phyloP scores from a whole-genome alignment of 345 rosid genomes.

The Excoecaria agallocha region DNA sequence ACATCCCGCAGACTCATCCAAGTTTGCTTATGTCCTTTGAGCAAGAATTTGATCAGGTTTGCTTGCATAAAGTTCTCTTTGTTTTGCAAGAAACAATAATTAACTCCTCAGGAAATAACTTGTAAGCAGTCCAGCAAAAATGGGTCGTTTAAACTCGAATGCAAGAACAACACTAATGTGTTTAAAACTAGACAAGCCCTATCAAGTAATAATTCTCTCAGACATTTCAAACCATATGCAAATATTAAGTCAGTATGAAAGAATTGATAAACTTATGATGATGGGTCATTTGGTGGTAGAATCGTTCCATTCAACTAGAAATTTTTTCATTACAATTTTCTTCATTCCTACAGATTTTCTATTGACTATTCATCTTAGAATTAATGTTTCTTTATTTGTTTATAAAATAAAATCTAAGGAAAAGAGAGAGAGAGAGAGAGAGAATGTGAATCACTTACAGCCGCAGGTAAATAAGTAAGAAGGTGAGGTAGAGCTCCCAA shows the following conservation, averaged over 20 bases:
- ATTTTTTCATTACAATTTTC: not conserved
- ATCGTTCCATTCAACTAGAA: not conserved
- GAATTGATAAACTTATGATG: not conserved
- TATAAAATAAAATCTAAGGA: conserved; percentile 5
- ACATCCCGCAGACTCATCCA: too few species aligned
- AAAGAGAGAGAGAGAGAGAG: not conserved
- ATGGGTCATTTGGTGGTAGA: not conserved
- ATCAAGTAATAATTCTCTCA: too few species aligned
- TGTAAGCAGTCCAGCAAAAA: too few species aligned
- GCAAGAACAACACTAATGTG: too few species aligned
- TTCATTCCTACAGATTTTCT: not conserved
- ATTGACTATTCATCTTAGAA: not conserved
- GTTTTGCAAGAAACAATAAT: too few species aligned
- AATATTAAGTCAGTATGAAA: not conserved
- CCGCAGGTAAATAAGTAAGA: conserved; percentile 78
- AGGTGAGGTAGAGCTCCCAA: conserved; percentile 93
- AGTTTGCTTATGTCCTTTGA: too few species aligned
- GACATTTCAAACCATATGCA: not conserved
- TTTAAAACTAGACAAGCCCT: too few species aligned
- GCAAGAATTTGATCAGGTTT: too few species aligned
- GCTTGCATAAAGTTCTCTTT: too few species aligned
- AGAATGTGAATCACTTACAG: conserved; percentile 49
- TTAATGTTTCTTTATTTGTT: not conserved
- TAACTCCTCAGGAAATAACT: too few species aligned
- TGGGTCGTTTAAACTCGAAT: too few species aligned